Evolutionary conservation across 2,329 filamentous ascomycete species (phyloP).

Genomic region (Cercospora citrullina): DNA sequence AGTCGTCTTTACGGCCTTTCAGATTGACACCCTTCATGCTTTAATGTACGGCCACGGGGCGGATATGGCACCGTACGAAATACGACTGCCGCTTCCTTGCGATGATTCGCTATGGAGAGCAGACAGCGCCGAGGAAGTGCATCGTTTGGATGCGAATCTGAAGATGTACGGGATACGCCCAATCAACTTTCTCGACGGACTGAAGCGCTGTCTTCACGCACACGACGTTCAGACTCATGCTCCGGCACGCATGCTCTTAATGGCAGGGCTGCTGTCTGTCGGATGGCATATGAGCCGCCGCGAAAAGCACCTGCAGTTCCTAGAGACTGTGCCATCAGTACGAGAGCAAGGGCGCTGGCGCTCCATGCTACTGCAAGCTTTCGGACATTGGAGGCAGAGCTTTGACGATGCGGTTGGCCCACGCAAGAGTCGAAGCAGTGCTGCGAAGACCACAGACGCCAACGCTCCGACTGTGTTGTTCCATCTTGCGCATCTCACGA

Average conservation of each 20-base stretch:
- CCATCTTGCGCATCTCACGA: constrained; percentile 91
- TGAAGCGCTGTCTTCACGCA: constrained; percentile 82
- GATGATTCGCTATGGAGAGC: constrained; percentile 90
- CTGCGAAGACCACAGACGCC: constrained; percentile 33
- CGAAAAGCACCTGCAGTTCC: constrained; percentile 84
- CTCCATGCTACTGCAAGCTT: constrained; percentile 75
- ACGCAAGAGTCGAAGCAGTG: constrained; percentile 35
- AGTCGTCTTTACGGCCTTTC: constrained; percentile 86
- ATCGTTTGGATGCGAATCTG: constrained; percentile 75
- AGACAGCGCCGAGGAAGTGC: constrained; percentile 79
- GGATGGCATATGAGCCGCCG: constrained; percentile 96
- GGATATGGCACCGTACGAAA: constrained; percentile 90
- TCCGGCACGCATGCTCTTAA: constrained; percentile 84
- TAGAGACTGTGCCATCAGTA: constrained; percentile 75
- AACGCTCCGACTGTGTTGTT: constrained; percentile 77
- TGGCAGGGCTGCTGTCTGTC: constrained; percentile 87
- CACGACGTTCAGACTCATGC: constrained; percentile 83
- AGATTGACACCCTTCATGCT: constrained; percentile 89
- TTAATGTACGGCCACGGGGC: constrained; percentile 88
- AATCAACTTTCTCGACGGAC: constrained; percentile 81
- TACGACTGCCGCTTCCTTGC: constrained; percentile 84
- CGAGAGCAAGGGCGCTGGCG: constrained; percentile 90
- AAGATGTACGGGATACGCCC: constrained; percentile 78
- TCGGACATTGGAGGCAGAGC: constrained; percentile 87
- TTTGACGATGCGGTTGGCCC: constrained; percentile 76